These are phyloP conservation scores for Mycosarcoma mackinlayi DNA, from an alignment of 1,284 basidiomycete genomes.

Conservation along the genomic window DNA sequence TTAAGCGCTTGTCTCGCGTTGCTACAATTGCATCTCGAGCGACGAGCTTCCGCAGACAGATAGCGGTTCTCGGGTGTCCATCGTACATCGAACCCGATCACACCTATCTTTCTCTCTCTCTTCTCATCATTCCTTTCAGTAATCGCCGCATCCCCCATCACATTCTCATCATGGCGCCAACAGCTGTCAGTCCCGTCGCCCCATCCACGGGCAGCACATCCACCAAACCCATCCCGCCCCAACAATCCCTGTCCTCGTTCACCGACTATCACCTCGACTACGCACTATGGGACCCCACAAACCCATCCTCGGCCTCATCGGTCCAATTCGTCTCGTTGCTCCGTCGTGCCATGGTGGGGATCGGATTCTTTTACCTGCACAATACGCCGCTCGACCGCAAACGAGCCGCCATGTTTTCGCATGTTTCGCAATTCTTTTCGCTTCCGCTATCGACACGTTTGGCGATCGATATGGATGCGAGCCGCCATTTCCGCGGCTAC, in stretches of 20 bases:
- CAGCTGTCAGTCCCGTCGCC: conserved; percentile 1
- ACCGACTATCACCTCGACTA: conserved; percentile 46
- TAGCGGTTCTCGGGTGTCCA: too few species aligned
- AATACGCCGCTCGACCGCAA: conserved; percentile 37
- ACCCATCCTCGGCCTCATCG: conserved; percentile 13
- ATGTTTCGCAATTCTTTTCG: conserved; percentile 44
- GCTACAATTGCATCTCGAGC: too few species aligned
- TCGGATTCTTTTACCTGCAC: conserved; percentile 61
- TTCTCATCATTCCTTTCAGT: too few species aligned
- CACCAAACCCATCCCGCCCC: conserved; percentile 1
- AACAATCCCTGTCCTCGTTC: conserved; percentile 34
- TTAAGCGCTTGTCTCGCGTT: too few species aligned
- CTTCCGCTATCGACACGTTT: conserved; percentile 33
- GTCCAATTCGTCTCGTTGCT: conserved; percentile 41
- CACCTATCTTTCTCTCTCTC: too few species aligned
- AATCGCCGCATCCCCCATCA: too few species aligned
- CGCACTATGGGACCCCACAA: conserved; percentile 21
- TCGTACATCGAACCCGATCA: too few species aligned
- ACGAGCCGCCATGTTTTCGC: conserved; percentile 34
- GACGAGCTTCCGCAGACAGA: too few species aligned
- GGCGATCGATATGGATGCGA: conserved; percentile 47
- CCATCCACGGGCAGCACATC: neutral
- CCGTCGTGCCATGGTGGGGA: conserved; percentile 44
- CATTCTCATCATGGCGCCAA: conserved; percentile 35
- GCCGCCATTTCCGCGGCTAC: conserved; percentile 57